Evolutionary conservation across 208 protist species (phyloP), one percentile per base, ranked within the genome.

Genomic region (Sergeia podlipaevii): DNA sequence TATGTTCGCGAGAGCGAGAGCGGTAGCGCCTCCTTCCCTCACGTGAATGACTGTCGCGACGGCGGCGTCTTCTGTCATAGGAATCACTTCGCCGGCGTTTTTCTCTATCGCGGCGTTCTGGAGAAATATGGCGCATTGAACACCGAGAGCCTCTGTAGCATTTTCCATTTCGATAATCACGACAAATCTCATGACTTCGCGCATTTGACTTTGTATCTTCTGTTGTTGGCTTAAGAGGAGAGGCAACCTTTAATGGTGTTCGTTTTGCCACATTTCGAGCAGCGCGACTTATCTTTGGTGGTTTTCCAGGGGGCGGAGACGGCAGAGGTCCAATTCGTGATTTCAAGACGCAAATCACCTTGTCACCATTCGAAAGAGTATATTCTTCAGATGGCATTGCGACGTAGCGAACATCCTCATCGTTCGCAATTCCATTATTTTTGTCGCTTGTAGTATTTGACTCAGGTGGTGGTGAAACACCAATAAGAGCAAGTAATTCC

Each of bases 341-440:
- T 48, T 88, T 91, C 17, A 91, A 59, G 17, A 55, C 52, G 45
- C 69, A 67, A 11, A 83, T 64, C 29, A 88, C 83, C 27, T 60
- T 69, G 52, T 78, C 74, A 24, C 84, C 84, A 29, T 61, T 75
- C 33, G 74, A 80, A 18, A 91, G 69, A 6, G 52, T 74, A 49
- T 91, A 91, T 52, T 88, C 84, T 49, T 91, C 84, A 10, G 84
- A 76, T 10, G 84, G 84, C 30, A 80, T 41, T 21, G 74, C 70
- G 8, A 74, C 58, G 53, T 78, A 83, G 4, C 49, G 57, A 5
- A 70, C 69, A n/a, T 59, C 59, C 30, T 50, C 59, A 18, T 41
- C 53, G 8, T 55, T 20, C 38, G 50, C 27, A 10, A 57, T 41
- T 38, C 65, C 33, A 17, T 41, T 15, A 15, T 47, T 39, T 15